These are phyloP conservation scores for Aspergillus arachidicola DNA, from an alignment of 2,329 filamentous ascomycete genomes.

Conservation along the genomic window DNA sequence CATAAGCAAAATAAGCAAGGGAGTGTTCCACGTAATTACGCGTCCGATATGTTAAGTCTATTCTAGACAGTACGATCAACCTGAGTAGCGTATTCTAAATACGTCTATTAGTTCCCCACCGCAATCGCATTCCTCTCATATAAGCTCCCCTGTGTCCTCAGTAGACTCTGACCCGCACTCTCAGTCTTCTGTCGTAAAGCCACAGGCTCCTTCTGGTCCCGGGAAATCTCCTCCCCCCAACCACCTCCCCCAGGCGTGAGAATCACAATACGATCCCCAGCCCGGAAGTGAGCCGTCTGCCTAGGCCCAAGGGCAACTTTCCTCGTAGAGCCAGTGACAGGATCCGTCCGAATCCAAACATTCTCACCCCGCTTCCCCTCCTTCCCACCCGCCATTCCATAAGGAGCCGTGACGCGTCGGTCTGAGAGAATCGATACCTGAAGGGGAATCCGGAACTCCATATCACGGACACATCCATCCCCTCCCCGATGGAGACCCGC, in stretches of 20 bases:
- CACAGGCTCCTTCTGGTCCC: neutral
- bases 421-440: constrained; percentile 25
- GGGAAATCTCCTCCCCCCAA: neutral
- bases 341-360: neutral
- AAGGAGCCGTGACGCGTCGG: constrained; percentile 24
- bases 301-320: neutral
- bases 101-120: neutral
- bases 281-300: neutral
- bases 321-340: neutral
- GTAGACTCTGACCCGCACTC: neutral
- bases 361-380: neutral
- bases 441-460: constrained; percentile 68
- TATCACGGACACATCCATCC: constrained; percentile 76
- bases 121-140: neutral
- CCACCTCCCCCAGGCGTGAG: neutral
- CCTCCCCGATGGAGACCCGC: constrained; percentile 67
- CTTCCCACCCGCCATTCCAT: constrained; percentile 27
- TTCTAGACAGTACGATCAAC: too few relatives aligned
- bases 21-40: too few relatives aligned
- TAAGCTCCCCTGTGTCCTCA: neutral
- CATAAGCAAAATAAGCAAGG: too few relatives aligned
- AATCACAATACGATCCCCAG: neutral
- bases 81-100: rapidly evolving
- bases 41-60: too few relatives aligned
- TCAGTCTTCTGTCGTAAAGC: neutral